Evolutionary conservation across 2,329 filamentous ascomycete genomes (phyloP).

Genomic region (Hypoxylon rubiginosum): DNA sequence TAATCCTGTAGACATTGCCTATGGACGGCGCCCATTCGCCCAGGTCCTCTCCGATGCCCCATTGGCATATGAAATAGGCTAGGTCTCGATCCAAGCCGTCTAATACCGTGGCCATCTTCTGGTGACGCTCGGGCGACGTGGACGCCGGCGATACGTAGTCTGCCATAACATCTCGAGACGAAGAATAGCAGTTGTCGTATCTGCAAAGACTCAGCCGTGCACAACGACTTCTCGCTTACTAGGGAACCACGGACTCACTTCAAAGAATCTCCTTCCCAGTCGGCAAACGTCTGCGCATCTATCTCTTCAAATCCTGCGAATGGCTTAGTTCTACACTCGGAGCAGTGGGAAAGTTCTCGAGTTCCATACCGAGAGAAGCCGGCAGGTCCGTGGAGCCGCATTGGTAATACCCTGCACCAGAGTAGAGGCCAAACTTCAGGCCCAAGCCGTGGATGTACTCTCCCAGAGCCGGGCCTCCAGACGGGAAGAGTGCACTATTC

Average conservation of each 20-base stretch:
- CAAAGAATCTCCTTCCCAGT: slow-evolving; percentile 63
- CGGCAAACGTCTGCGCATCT: slow-evolving; percentile 57
- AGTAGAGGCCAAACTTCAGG: slow-evolving; percentile 68
- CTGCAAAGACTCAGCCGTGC: slow-evolving; percentile 37
- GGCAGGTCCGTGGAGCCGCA: slow-evolving; percentile 59
- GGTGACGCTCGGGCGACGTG: slow-evolving; percentile 58
- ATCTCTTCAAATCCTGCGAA: slow-evolving; percentile 57
- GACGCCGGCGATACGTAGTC: slow-evolving; percentile 56
- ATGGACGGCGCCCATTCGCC: slow-evolving; percentile 61
- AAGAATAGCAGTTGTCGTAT: slow-evolving; percentile 65
- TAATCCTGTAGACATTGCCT: slow-evolving; percentile 65
- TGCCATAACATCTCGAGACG: slow-evolving; percentile 58
- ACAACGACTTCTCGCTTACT: background rate
- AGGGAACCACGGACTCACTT: slow-evolving; percentile 58
- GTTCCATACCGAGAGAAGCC: slow-evolving; percentile 58
- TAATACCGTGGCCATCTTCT: slow-evolving; percentile 61
- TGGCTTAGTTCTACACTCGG: slow-evolving; percentile 3
- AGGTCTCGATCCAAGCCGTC: slow-evolving; percentile 57
- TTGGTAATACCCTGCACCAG: slow-evolving; percentile 61
- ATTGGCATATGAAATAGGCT: slow-evolving; percentile 66
- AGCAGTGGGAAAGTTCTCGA: background rate
- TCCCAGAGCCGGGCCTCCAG: slow-evolving; percentile 61
- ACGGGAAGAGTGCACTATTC: slow-evolving; percentile 64
- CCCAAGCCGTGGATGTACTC: slow-evolving; percentile 64
- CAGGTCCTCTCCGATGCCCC: slow-evolving; percentile 64